Evolutionary conservation across 129 eudicot species (phyloP), one percentile per base, ranked within the genome.

Genomic region (Scalesia atractyloides): DNA sequence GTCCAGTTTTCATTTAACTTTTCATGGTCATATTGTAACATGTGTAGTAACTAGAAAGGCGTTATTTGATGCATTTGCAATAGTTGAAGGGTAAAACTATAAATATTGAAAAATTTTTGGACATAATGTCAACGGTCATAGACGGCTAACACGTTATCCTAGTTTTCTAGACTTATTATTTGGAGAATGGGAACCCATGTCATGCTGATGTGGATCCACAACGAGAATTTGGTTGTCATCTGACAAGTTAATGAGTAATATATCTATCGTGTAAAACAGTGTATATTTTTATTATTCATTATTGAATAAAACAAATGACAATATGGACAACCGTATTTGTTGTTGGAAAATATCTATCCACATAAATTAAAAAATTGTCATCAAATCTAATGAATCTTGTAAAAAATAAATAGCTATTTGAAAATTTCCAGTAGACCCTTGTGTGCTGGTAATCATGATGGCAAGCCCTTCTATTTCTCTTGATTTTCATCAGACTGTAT

Each of bases 171-270:
- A 48, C 30, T 51, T 36, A 9, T 14, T 12, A 70, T 37, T 71
- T 37, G 43, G 43, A 5, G 24, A 50, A 15, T 2, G 26, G 44
- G 57, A 39, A 24, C 30, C 77, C 79, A 26, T 41, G 67, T 46
- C 58, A 54, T 66, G 67, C 54, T 75, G 80, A 66, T 53, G 80
- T 75, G 80, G 69, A 73, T 61, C 77, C 77, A 61, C 69, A 33
- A 61, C 22, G 15, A 50, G 33, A 51, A 51, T 4, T 16, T 73
- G 12, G 39, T 24, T 60, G 47, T 30, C 46, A 41, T 41, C 46
- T 41, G 46, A 41, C 65, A 41, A 66, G 20, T 30, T 30, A 61
- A 15, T 61, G 14, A 24, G 2, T 26, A 24, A 6, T 61, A 33
- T 15, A 30, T 24, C 9, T 14, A 5, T 24, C 16, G 26, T 58